Conservation (phyloP, 2,329 filamentous ascomycete genomes). For the Neurospora sp. region DNA sequence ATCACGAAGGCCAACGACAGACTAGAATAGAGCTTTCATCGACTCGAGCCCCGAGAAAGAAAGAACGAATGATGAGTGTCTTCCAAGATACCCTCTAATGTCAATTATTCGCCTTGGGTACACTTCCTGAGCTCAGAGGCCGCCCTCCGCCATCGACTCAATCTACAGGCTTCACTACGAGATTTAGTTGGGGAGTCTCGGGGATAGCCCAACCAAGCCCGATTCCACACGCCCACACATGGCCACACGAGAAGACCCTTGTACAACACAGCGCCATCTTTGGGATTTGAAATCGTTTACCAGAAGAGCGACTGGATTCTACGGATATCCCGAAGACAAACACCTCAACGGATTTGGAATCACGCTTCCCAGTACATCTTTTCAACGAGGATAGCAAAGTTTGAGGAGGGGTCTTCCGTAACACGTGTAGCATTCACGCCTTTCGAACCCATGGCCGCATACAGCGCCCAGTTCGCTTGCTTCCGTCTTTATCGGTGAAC, state of each 20-base stretch:
- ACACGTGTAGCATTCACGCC: neutral
- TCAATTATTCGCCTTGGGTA: neutral
- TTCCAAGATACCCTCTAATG: neutral
- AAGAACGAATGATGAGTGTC: neutral
- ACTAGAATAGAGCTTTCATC: neutral
- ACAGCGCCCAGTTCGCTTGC: neutral
- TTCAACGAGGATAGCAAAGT: neutral
- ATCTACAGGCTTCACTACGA: neutral
- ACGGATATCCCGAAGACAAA: neutral
- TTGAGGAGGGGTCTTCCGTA: neutral
- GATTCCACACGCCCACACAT: neutral
- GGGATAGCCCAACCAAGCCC: neutral
- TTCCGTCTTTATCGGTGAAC: neutral
- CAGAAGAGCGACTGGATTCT: neutral
- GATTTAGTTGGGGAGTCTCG: neutral
- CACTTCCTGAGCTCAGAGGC: neutral
- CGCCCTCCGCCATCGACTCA: neutral
- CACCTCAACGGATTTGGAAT: neutral
- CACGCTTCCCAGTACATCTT: neutral
- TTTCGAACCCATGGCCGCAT: neutral
- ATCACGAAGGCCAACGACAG: neutral
- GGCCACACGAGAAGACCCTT: neutral
- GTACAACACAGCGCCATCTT: neutral
- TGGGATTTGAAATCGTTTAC: neutral
- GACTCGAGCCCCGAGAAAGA: neutral